Conservation (phyloP, 164 flowering plant genomes). For the Chimonanthus salicifolius region DNA sequence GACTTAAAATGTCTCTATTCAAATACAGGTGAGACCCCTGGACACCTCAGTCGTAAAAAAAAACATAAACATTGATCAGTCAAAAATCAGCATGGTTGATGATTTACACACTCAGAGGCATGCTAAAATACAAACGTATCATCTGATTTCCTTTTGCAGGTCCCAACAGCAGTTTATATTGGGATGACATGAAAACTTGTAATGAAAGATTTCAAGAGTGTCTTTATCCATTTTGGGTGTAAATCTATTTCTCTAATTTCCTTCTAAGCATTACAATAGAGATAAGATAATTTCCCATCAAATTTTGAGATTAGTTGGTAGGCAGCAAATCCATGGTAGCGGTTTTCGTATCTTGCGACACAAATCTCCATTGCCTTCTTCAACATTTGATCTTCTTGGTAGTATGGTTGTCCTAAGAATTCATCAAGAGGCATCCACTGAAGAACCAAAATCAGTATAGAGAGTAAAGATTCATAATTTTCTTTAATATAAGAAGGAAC, state of each 20-base stretch:
- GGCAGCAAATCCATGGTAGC: slow-evolving; percentile 37
- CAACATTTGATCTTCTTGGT: slow-evolving; percentile 48
- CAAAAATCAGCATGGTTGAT: too few species aligned
- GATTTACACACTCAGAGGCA: too few species aligned
- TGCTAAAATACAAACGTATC: not conserved
- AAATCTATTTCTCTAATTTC: not conserved
- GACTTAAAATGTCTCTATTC: too few species aligned
- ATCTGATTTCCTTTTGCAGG: not conserved
- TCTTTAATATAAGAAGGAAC: not conserved
- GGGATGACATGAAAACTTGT: not conserved
- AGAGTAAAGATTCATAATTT: not conserved
- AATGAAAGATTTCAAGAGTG: not conserved
- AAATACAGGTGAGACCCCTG: too few species aligned
- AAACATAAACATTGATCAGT: too few species aligned
- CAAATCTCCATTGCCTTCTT: slow-evolving; percentile 41
- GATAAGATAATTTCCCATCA: slow-evolving; percentile 43
- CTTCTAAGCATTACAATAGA: slow-evolving; percentile 28
- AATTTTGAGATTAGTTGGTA: slow-evolving; percentile 47
- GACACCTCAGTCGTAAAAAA: too few species aligned
- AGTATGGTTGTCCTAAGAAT: slow-evolving; percentile 35
- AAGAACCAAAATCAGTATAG: not conserved
- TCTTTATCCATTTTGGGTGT: not conserved
- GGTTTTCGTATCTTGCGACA: slow-evolving; percentile 29
- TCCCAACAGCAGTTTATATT: not conserved
- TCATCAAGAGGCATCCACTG: slow-evolving; percentile 68